Evolutionary conservation across 257 asterid genomes (phyloP), one percentile per base, ranked within the genome.

Genomic region (Fraxinus cuspidata): DNA sequence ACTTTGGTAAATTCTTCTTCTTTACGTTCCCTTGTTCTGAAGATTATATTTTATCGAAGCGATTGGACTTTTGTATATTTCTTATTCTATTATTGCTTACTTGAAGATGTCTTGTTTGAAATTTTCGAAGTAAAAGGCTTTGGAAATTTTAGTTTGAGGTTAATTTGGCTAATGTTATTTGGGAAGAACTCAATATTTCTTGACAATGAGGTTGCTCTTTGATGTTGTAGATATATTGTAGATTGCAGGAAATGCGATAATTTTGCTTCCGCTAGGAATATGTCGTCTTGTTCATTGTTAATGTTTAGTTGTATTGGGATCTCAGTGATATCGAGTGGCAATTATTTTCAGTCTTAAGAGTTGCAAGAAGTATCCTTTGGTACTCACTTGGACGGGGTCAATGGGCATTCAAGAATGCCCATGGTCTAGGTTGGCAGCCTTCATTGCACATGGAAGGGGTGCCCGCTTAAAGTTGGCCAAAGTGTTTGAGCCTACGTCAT

Each of bases 1-100:
- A 85, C 92, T 3, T 77, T 96, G 97, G 99, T 96, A 63, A 81
- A 90, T 74, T 18, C 73, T 74, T 74, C 76, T 40, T 25, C 32
- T 60, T 23, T 60, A 19, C 11, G 13, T 25, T 21, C 3, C 15
- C 15, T 21, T 23, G 34, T 23, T 60, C 11, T 3, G 2, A 8
- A 6, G 15, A 60, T 60, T 23, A 9, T 2, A 9, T 60, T 51
- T 51, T 51, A 19, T 16, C 25, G 19, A 51, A 51, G 63, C 2
- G 21, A 49, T 42, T 42, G 60, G 23, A 49, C 23, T 51, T 44
- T 19, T 44, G 51, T 12, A 44, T 44, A 44, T 2, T 44, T 44
- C 19, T 44, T 44, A 44, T 44, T 44, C 51, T 13, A 12, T 44
- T 44, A 3, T 44, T 44, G 51, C 18, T 44, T 44, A 16, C 51